phyloP scores from a whole-genome alignment of 148 eudicot genomes.

The Rhododendron molle region DNA sequence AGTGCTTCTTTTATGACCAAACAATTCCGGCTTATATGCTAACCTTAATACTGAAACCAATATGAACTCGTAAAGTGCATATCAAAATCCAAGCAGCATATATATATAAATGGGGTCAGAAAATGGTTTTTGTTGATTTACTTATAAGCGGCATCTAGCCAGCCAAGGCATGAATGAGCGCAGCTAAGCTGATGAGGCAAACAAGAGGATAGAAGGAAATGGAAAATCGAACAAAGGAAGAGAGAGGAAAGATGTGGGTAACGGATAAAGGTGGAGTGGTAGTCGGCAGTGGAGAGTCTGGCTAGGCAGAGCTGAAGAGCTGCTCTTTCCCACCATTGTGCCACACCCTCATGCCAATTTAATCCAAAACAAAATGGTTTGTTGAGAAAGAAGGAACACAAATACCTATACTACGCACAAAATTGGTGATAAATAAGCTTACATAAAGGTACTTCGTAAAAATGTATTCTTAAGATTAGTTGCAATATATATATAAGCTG shows the following conservation, averaged over 20 bases:
- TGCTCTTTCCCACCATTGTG: constrained; percentile 21
- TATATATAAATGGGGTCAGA: constrained; percentile 34
- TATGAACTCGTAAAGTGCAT: constrained; percentile 51
- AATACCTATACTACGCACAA: constrained; percentile 6
- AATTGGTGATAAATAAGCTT: neutral
- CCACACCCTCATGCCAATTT: constrained; percentile 41
- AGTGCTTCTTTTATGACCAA: constrained; percentile 31
- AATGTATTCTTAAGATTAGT: neutral
- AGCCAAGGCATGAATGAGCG: constrained; percentile 40
- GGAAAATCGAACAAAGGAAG: constrained; percentile 44
- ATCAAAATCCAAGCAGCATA: constrained; percentile 58
- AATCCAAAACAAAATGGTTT: constrained; percentile 15
- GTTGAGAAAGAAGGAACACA: constrained; percentile 4
- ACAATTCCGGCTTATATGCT: constrained; percentile 46
- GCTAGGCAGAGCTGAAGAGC: constrained; percentile 27
- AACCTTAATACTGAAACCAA: constrained; percentile 59
- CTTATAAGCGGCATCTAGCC: constrained; percentile 26
- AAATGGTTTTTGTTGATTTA: constrained; percentile 21
- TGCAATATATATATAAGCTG: neutral
- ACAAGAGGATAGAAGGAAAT: constrained; percentile 46
- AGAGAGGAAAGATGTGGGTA: constrained; percentile 17
- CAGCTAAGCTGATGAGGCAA: constrained; percentile 28
- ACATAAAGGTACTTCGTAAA: neutral
- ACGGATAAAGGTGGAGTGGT: constrained; percentile 27
- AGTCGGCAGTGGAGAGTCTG: constrained; percentile 55